Conservation (phyloP, 2,329 filamentous ascomycete genomes). For the Paradendryphiella salina region DNA sequence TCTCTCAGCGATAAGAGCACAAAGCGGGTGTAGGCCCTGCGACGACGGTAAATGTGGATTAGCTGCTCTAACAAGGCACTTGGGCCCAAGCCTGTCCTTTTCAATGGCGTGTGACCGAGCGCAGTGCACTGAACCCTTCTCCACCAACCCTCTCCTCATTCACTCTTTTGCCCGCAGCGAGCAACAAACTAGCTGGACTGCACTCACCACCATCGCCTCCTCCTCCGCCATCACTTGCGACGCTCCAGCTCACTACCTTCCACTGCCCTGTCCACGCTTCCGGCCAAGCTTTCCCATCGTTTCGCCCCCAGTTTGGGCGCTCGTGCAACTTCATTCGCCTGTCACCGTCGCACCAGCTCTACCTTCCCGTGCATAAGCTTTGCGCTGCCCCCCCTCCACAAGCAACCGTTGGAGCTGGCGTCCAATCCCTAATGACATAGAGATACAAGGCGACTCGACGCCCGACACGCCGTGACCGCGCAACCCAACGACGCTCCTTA, state of each 20-base stretch:
- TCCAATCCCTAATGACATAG: conserved; percentile 44
- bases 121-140: conserved; percentile 15
- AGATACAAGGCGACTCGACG: conserved; percentile 32
- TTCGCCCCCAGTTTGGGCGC: conserved; percentile 18
- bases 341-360: conserved; percentile 36
- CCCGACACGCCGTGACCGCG: conserved; percentile 29
- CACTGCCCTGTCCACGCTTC: conserved; percentile 20
- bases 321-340: conserved; percentile 30
- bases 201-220: neutral
- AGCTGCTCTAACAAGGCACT: conserved; percentile 15
- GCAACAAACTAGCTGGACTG: neutral
- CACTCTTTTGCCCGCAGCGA: conserved; percentile 13
- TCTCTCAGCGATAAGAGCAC: conserved; percentile 29
- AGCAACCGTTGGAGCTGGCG: conserved; percentile 36
- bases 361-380: conserved; percentile 24
- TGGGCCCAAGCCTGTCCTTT: conserved; percentile 8
- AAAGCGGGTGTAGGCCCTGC: conserved; percentile 23
- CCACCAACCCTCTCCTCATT: conserved; percentile 8
- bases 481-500: conserved; percentile 30
- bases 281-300: conserved; percentile 21
- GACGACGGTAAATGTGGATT: conserved; percentile 25
- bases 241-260: neutral
- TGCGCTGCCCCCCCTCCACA: conserved; percentile 32
- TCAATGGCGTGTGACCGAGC: conserved; percentile 15
- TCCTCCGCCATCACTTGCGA: neutral